phyloP scores from a whole-genome alignment of 176 grass and related monocot genomes.

The Luzula sylvatica region DNA sequence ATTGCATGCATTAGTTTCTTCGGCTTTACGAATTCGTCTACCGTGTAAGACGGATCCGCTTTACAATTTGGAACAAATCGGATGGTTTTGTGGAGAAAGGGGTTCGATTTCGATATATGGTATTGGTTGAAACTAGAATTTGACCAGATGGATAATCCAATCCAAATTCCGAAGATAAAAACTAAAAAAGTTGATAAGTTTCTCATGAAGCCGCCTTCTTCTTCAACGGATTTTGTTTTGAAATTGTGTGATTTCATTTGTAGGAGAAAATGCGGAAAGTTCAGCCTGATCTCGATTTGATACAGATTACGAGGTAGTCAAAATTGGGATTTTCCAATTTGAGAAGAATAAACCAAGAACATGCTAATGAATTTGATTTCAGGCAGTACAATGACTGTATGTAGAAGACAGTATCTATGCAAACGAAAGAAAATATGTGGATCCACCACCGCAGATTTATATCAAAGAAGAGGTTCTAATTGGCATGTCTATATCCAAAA shows the following conservation, averaged over 20 bases:
- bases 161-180: slow-evolving; percentile 45
- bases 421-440: too few relatives aligned
- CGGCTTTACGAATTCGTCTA: slow-evolving; percentile 53
- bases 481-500: too few relatives aligned
- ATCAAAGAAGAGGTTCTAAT: too few relatives aligned
- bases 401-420: too few relatives aligned
- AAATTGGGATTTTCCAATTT: slow-evolving; percentile 18
- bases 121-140: slow-evolving; percentile 24
- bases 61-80: slow-evolving; percentile 12
- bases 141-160: slow-evolving; percentile 34
- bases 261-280: neutral
- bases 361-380: slow-evolving; percentile 8
- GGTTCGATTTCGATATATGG: slow-evolving; percentile 3
- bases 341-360: neutral
- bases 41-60: neutral
- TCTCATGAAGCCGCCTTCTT: slow-evolving; percentile 36
- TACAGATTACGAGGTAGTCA: neutral
- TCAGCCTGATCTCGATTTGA: neutral
- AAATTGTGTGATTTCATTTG: slow-evolving; percentile 19
- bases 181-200: slow-evolving; percentile 36
- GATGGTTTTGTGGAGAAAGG: slow-evolving; percentile 23
- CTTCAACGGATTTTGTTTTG: neutral
- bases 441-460: too few relatives aligned
- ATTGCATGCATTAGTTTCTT: slow-evolving; percentile 55
- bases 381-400: neutral